Base-by-base conservation (phyloP, 2,329 filamentous ascomycete species). In the Clonostachys sp. region DNA sequence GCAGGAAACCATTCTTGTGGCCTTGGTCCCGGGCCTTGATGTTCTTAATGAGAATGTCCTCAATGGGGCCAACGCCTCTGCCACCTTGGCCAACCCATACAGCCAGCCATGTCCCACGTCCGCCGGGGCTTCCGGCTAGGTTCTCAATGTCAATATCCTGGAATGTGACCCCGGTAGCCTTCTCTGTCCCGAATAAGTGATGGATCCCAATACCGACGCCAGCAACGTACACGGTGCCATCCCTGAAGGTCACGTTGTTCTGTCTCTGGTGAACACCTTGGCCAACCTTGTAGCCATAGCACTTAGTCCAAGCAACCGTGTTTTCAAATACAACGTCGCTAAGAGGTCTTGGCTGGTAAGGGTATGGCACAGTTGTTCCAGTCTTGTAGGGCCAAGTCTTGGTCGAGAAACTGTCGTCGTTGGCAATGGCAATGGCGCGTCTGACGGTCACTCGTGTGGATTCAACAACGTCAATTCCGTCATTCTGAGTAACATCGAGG, bases 321-420 rank as follows among this genome's bases (percentile, higher is more conserved):
- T 46, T 39, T 14, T 46, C 45, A 39, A 46, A 46, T 14, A 46
- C 34, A 10, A 46, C 45, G n/a, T 46, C 45, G 38, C 12, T 12
- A n/a, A 41, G 45, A 10, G 8, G 35, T 5, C 38, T 36, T 18
- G 45, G 45, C 12, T 17, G 9, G 20, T 46, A 46, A 6, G 45
- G 45, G 24, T 41, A 46, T 8, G 45, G 45, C 12, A 46, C 45
- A 10, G 45, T 46, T 6, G 45, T 46, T 14, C 45, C 45, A 6
- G 24, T 34, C 36, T 46, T 46, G 45, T 41, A 46, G 6, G 17
- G 45, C 45, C 45, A 46, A 16, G 45, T 46, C 36, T 46, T 46
- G 2, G 45, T 33, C 18, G 45, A 46, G 36, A 41, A 46, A 18
- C 36, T 41, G 13, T 46, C 45, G 36, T 46, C 45, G 38, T 46